phyloP scores from a whole-genome alignment of 768 basidiomycete genomes.

The Pilatotrama ljubarskyi region DNA sequence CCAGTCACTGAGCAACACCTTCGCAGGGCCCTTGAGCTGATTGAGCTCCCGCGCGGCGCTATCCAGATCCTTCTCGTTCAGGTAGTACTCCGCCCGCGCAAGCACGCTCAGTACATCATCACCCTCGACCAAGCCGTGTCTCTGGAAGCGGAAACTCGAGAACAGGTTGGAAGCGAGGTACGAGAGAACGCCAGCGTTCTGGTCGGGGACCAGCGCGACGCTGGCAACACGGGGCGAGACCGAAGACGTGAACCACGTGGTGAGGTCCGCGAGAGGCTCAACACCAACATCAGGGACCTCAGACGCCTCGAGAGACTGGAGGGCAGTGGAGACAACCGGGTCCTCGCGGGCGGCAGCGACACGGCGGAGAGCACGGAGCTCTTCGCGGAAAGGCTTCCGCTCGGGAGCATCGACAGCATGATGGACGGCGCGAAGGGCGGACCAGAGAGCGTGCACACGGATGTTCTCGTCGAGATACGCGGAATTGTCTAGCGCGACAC shows the following conservation, averaged over 20 bases:
- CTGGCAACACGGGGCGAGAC: constrained; percentile 82
- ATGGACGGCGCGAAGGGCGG: constrained; percentile 80
- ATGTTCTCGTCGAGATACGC: constrained; percentile 91
- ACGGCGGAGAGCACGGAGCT: constrained; percentile 81
- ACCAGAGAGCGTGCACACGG: constrained; percentile 89
- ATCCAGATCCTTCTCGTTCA: constrained; percentile 93
- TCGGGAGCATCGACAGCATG: constrained; percentile 61
- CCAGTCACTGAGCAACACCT: constrained; percentile 81
- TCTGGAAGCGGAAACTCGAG: constrained; percentile 74
- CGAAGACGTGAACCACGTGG: constrained; percentile 85
- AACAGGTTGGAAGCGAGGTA: constrained; percentile 81
- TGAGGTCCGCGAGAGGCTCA: constrained; percentile 86
- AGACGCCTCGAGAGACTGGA: constrained; percentile 66
- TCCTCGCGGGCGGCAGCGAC: constrained; percentile 73
- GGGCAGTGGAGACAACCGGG: constrained; percentile 59
- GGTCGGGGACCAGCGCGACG: constrained; percentile 92
- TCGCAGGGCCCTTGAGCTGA: constrained; percentile 81
- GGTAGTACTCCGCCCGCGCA: constrained; percentile 83
- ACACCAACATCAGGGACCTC: constrained; percentile 80
- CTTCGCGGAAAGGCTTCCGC: constrained; percentile 85
- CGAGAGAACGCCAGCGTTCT: constrained; percentile 84
- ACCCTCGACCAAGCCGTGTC: constrained; percentile 77
- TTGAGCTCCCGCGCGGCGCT: constrained; percentile 89
- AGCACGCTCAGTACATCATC: constrained; percentile 85
- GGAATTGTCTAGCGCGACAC: constrained; percentile 89